Evolutionary conservation across 202 grass and related monocot species (phyloP), one percentile per base, ranked within the genome.

Genomic region (Bolboschoenoplectus hybrid): DNA sequence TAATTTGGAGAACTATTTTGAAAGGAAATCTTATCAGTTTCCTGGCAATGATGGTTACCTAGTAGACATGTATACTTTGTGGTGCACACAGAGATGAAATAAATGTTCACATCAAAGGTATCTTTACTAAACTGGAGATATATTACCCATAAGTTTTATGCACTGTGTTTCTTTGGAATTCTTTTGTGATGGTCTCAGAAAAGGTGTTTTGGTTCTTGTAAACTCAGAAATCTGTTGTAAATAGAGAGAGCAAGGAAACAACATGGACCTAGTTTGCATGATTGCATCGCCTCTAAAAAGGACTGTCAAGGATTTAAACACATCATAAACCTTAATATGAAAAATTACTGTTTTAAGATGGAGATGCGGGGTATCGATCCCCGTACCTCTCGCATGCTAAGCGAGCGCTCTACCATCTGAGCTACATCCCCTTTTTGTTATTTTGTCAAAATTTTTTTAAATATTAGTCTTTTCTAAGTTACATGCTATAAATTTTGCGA

Each of bases 361-460:
- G 35, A 36, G 65, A 71, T 66, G 46, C 85, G 85, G 75, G 75
- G 85, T 87, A 87, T 87, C 76, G 85, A 87, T 87, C 85, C 77
- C 64, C 64, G 38, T 87, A 87, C 85, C 85, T 87, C 85, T 87
- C 85, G 77, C 76, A 82, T 87, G 85, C 85, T 87, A 87, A 87
- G 85, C 64, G 51, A 87, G 85, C 85, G 62, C 85, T 87, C 76
- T 87, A 81, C 85, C 85, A 87, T 87, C 76, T 82, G 77, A 67
- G 32, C 57, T 53, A 26, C 7, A 69, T 6, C 52, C 81, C 88
- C 88, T 41, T 80, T n/a, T n/a, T n/a, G n/a, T n/a, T n/a, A n/a
- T n/a, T n/a, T n/a, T n/a, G n/a, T n/a, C n/a, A n/a, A n/a, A n/a
- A n/a, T n/a, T n/a, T n/a, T n/a, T n/a, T n/a, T n/a, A n/a, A n/a